These are phyloP conservation scores for Citrus trifoliata DNA, from an alignment of 345 rosid genomes.

Conservation along the genomic window DNA sequence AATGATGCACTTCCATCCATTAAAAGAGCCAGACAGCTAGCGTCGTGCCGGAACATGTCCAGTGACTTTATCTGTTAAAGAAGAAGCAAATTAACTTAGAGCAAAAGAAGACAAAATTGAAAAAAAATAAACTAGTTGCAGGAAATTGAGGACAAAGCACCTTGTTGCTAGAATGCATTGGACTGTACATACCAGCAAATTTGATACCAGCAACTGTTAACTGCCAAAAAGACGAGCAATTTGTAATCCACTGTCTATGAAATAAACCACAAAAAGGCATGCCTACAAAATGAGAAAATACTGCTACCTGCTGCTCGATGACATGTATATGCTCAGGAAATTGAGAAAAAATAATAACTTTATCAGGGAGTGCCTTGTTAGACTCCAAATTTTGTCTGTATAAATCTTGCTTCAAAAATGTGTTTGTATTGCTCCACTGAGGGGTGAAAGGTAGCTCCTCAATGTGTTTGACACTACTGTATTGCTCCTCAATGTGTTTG, in stretches of 20 bases:
- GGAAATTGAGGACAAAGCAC: slow-evolving; percentile 30
- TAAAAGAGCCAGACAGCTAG: slow-evolving; percentile 72
- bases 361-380: slow-evolving; percentile 39
- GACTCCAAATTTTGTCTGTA: slow-evolving; percentile 27
- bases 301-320: slow-evolving; percentile 79
- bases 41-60: slow-evolving; percentile 63
- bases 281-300: slow-evolving; percentile 6
- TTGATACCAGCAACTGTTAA: slow-evolving; percentile 74
- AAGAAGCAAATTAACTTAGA: slow-evolving; percentile 15
- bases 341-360: slow-evolving; percentile 90
- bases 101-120: slow-evolving; percentile 9
- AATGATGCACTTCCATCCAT: slow-evolving; percentile 98
- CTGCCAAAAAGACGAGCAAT: slow-evolving; percentile 30
- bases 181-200: slow-evolving; percentile 78
- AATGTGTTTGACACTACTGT: slow-evolving; percentile 18
- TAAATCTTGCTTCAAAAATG: slow-evolving; percentile 17
- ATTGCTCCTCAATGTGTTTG: slow-evolving; percentile 28
- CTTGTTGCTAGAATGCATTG: slow-evolving; percentile 79
- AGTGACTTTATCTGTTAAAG: slow-evolving; percentile 66
- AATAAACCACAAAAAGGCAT: not conserved
- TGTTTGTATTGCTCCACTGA: slow-evolving; percentile 18
- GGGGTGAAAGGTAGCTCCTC: slow-evolving; percentile 21
- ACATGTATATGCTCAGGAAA: slow-evolving; percentile 93
- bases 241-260: not conserved
- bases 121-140: not conserved